Percentiles rank a stretch among this genome's conserved stretches.
phyloP scores from a whole-genome alignment of 805 yeast species.

The Komagataella phaffii region DNA sequence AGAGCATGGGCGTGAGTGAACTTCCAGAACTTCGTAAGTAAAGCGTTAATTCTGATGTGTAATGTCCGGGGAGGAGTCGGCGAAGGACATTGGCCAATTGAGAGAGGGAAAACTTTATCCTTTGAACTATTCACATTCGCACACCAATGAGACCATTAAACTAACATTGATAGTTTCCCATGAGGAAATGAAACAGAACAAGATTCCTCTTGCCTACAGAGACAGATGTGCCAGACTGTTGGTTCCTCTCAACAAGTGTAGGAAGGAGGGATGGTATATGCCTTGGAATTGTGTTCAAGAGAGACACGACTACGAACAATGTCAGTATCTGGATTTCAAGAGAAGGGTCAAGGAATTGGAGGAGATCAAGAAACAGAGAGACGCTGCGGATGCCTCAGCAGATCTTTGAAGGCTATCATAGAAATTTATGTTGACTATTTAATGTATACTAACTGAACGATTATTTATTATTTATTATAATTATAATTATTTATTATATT shows the following conservation, averaged over 20 bases:
- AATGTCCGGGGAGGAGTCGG: not conserved
- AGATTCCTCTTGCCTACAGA: constrained; percentile 68
- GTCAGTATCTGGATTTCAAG: constrained; percentile 70
- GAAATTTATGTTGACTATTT: not conserved
- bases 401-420: not conserved
- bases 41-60: not conserved
- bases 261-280: constrained; percentile 38
- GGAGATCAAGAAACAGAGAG: constrained; percentile 30
- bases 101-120: constrained; percentile 6
- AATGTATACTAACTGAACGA: not conserved
- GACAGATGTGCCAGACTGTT: constrained; percentile 68
- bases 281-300: constrained; percentile 70
- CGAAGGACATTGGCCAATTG: constrained; percentile 2
- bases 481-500: too few relatives aligned
- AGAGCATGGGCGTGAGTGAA: constrained; percentile 19
- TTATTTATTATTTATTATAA: too few relatives aligned
- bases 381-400: constrained; percentile 2
- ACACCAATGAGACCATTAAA: constrained; percentile 3
- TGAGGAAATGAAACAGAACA: constrained; percentile 71
- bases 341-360: constrained; percentile 68
- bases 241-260: constrained; percentile 49
- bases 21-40: constrained; percentile 29
- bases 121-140: not conserved
- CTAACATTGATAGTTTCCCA: constrained; percentile 40
- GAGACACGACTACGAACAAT: constrained; percentile 74